A percentile compares a stretch with the other conserved stretches of the same genome.
These are phyloP conservation scores for Lecanoromycetidae sp. DNA, from an alignment of 2,329 filamentous ascomycete species.

Conservation along the genomic window DNA sequence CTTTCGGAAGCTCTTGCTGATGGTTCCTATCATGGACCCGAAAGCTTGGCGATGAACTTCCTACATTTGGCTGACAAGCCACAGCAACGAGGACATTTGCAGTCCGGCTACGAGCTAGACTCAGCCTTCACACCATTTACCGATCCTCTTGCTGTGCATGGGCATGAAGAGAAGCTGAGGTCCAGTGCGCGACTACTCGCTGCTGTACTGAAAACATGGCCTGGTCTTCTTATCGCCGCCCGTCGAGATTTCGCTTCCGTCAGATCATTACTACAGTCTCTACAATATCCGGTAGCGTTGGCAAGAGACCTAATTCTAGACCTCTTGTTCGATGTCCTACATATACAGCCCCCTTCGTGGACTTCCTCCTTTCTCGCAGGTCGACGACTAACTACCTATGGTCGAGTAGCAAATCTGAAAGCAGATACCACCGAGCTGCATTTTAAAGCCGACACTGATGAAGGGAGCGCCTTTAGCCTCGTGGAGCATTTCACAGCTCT, in stretches of 20 bases:
- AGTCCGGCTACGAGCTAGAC: slow-evolving; percentile 79
- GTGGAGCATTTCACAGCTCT: slow-evolving; percentile 90
- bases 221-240: slow-evolving; percentile 74
- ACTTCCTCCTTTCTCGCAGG: slow-evolving; percentile 91
- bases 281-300: slow-evolving; percentile 45
- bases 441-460: slow-evolving; percentile 53
- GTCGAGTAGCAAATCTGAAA: slow-evolving; percentile 78
- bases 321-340: slow-evolving; percentile 67
- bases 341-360: slow-evolving; percentile 91
- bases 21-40: slow-evolving; percentile 82
- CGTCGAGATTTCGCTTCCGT: slow-evolving; percentile 82
- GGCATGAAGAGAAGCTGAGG: slow-evolving; percentile 56
- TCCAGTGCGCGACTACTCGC: slow-evolving; percentile 87
- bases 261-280: slow-evolving; percentile 59
- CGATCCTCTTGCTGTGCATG: slow-evolving; percentile 51
- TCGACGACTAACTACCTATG: slow-evolving; percentile 84
- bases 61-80: slow-evolving; percentile 82
- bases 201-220: slow-evolving; percentile 85
- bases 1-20: slow-evolving; percentile 88
- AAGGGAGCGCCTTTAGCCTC: slow-evolving; percentile 50
- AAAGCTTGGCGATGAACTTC: slow-evolving; percentile 77
- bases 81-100: slow-evolving; percentile 65
- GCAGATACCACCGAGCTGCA: slow-evolving; percentile 43
- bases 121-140: slow-evolving; percentile 86
- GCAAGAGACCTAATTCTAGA: slow-evolving; percentile 72